These are phyloP conservation scores for Colletotrichum salicis DNA, from an alignment of 2,329 filamentous ascomycete genomes.

Conservation along the genomic window DNA sequence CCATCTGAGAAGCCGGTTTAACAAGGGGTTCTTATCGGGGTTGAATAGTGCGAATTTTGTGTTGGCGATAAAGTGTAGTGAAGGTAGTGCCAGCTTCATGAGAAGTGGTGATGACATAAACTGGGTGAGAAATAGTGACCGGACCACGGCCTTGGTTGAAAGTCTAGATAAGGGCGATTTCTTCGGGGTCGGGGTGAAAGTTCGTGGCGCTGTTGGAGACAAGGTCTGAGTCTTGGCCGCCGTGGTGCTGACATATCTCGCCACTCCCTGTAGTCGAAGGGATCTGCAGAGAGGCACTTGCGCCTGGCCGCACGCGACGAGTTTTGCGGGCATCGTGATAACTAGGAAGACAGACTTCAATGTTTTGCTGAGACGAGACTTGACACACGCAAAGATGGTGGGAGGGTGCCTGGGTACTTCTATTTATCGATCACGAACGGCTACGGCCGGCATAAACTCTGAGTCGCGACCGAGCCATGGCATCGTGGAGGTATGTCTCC, in stretches of 20 bases:
- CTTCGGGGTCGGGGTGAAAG: background rate
- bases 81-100: slow-evolving; percentile 22
- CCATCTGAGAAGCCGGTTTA: slow-evolving; percentile 77
- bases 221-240: slow-evolving; percentile 8
- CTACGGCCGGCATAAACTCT: slow-evolving; percentile 32
- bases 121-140: slow-evolving; percentile 26
- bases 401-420: slow-evolving; percentile 5
- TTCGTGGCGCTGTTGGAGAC: background rate
- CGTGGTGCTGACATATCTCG: slow-evolving; percentile 21
- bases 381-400: background rate
- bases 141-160: slow-evolving; percentile 6
- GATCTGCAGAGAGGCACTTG: slow-evolving; percentile 21
- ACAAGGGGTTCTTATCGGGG: slow-evolving; percentile 79
- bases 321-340: slow-evolving; percentile 20
- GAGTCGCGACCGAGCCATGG: slow-evolving; percentile 5
- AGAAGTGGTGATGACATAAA: slow-evolving; percentile 24
- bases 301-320: slow-evolving; percentile 8
- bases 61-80: slow-evolving; percentile 27
- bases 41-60: slow-evolving; percentile 56
- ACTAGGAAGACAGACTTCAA: background rate
- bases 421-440: slow-evolving; percentile 26
- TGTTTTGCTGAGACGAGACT: background rate
- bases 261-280: slow-evolving; percentile 9
- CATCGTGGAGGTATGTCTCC: slow-evolving; percentile 24
- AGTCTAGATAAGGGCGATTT: slow-evolving; percentile 23